Conservation (phyloP, 345 rosid genomes). For the Heritiera littoralis region DNA sequence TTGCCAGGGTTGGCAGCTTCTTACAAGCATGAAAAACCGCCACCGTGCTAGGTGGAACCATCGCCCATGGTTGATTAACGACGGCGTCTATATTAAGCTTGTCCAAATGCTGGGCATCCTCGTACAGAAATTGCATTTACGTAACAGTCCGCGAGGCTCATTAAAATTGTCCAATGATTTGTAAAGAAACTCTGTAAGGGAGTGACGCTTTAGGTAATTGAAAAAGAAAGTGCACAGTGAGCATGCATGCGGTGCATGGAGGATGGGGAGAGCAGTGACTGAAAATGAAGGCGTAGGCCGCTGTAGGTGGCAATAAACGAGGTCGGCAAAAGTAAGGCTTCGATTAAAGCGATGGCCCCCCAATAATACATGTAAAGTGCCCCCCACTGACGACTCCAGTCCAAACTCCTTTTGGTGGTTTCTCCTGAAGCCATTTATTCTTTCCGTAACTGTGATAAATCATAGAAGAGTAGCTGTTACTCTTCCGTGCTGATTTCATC, state of each 20-base stretch:
- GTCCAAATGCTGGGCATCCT: background rate
- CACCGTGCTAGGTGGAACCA: too few species aligned
- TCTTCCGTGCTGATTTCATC: too few species aligned
- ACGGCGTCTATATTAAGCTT: background rate
- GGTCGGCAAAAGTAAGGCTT: conserved; percentile 34
- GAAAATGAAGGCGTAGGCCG: background rate
- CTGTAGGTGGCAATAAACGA: conserved; percentile 11
- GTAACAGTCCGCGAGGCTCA: background rate
- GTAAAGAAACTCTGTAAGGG: background rate
- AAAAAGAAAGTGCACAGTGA: too few species aligned
- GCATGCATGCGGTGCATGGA: background rate
- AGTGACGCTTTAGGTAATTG: background rate
- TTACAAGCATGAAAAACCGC: too few species aligned
- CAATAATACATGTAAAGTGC: background rate
- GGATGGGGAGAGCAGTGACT: background rate
- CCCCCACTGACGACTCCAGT: conserved; percentile 16
- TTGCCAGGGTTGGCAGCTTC: background rate
- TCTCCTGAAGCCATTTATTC: conserved; percentile 24
- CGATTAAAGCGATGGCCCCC: conserved; percentile 29
- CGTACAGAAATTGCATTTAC: background rate
- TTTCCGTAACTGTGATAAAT: background rate
- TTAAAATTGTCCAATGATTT: background rate
- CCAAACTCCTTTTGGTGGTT: conserved; percentile 19
- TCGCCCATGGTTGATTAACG: background rate
- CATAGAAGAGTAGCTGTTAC: background rate